Evolutionary conservation across 148 eudicot genomes (phyloP).

Genomic region (Rhododendron griersonianum): DNA sequence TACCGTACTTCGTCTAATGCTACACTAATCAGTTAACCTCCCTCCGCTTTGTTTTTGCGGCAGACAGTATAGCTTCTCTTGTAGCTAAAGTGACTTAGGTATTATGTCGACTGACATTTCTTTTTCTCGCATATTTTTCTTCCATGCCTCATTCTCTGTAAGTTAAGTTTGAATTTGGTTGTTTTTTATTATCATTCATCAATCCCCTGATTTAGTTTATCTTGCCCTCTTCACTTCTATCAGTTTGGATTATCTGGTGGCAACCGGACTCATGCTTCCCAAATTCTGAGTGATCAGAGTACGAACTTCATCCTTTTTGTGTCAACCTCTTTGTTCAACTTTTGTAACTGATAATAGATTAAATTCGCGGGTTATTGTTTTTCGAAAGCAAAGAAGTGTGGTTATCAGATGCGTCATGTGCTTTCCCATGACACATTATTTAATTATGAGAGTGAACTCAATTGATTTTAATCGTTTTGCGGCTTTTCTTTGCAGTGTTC

Average conservation of each 20-base stretch:
- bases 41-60: neutral
- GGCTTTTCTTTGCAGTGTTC: conserved; percentile 45
- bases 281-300: conserved; percentile 84
- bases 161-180: neutral
- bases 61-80: neutral
- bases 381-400: neutral
- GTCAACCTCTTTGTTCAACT: neutral
- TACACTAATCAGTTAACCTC: neutral
- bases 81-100: neutral
- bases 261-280: conserved; percentile 69
- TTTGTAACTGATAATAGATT: neutral
- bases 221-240: conserved; percentile 5
- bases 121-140: neutral
- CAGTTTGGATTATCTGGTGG: conserved; percentile 73
- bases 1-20: neutral
- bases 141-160: neutral
- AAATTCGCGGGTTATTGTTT: neutral
- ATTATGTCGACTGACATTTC: neutral
- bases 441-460: neutral
- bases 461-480: conserved; percentile 6
- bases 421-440: neutral
- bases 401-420: neutral
- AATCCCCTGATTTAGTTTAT: conserved; percentile 4
- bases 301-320: conserved; percentile 20
- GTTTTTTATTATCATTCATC: neutral